Base-by-base conservation (phyloP, 495 filamentous ascomycete species). In the Melanomma pulvis-pyrius region DNA sequence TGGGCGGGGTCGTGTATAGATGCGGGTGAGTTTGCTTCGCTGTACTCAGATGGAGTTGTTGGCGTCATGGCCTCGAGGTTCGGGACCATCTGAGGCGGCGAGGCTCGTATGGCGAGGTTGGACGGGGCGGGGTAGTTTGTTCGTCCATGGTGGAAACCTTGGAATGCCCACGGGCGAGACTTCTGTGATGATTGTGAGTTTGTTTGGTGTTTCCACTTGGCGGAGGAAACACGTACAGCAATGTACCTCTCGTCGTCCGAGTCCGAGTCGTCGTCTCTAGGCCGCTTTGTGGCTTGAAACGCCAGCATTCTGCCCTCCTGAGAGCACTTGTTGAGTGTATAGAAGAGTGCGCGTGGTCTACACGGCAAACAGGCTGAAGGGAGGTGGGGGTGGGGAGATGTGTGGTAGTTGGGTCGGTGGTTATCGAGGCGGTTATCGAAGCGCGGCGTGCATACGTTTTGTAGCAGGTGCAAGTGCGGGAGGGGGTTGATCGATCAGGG, bases 51-150 rank as follows among this genome's bases (percentile, higher is more conserved):
- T 3, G 39, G 39, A 9, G 61, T 54, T 36, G 63, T 55, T 8
- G 67, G 67, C 5, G 62, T 70, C 62, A 70, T 59, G 52, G 54
- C 53, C 48, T 60, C 73, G 51, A 53, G 65, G 68, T 26, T 50
- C 15, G 59, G 32, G 13, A 61, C 39, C 5, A 19, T 21, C n/a
- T 46, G 53, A 19, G 51, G 50, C 13, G 70, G 66, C 17, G 70
- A 68, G 9, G 65, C 61, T 22, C 63, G 70, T 22, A 67, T 61
- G 34, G 61, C 57, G n/a, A 73, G 61, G 9, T 17, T 54, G 0
- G 65, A 54, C 15, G 39, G 57, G 49, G 59, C 21, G 17, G 47
- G 36, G 25, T 24, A 54, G 25, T 53, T 19, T 17, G 59, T 0
- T 19, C 29, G 39, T 13, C 47, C 41, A 36, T 68, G 55, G 50